phyloP scores from a whole-genome alignment of 1,284 basidiomycete species.

The Vanrija humicola region DNA sequence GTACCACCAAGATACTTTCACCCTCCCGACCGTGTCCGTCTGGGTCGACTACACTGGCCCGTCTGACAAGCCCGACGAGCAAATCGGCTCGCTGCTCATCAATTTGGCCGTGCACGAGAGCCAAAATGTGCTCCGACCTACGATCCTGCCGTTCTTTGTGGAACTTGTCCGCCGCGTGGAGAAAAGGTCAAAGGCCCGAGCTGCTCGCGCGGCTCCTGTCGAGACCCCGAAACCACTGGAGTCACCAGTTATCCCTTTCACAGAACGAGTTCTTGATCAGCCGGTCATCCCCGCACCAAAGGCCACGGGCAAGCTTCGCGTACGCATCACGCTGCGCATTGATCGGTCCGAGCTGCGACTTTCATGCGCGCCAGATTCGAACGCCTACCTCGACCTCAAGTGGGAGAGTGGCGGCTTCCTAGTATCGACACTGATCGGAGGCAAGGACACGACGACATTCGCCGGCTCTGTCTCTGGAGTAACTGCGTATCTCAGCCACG shows the following conservation, averaged over 20 bases:
- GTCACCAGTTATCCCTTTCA: not conserved
- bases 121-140: slow-evolving; percentile 73
- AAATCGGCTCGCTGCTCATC: slow-evolving; percentile 15
- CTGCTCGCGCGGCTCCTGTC: slow-evolving; percentile 13
- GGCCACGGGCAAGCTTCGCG: slow-evolving; percentile 18
- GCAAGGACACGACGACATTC: slow-evolving; percentile 61
- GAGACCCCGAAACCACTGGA: not conserved
- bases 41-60: slow-evolving; percentile 61
- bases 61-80: slow-evolving; percentile 1
- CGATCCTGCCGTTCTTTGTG: slow-evolving; percentile 74
- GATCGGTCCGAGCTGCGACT: slow-evolving; percentile 78
- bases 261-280: not conserved
- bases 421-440: slow-evolving; percentile 67
- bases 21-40: slow-evolving; percentile 71
- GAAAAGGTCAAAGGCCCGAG: slow-evolving; percentile 12
- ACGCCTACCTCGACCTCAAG: slow-evolving; percentile 74
- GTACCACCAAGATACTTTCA: slow-evolving; percentile 40
- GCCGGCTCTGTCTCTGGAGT: slow-evolving; percentile 74
- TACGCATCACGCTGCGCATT: slow-evolving; percentile 73
- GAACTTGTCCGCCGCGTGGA: slow-evolving; percentile 50
- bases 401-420: slow-evolving; percentile 92
- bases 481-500: slow-evolving; percentile 68
- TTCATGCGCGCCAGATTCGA: slow-evolving; percentile 81
- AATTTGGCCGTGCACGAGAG: slow-evolving; percentile 71
- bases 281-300: not conserved